A percentile compares a stretch with the other conserved stretches of the same genome.
These are phyloP conservation scores for Hericium erinaceus DNA, from an alignment of 768 basidiomycete genomes.

Conservation along the genomic window DNA sequence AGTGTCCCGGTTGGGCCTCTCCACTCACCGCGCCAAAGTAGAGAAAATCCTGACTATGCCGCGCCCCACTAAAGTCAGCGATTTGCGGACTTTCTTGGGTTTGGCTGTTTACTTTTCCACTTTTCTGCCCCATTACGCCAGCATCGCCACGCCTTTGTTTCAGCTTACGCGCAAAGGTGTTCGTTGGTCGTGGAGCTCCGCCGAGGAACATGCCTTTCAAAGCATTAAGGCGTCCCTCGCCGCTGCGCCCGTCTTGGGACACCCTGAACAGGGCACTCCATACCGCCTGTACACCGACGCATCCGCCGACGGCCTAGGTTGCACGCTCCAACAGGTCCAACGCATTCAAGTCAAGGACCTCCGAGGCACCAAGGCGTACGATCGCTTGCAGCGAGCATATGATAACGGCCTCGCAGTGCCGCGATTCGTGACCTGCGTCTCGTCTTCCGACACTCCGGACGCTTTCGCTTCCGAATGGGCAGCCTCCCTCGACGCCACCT, in stretches of 20 bases:
- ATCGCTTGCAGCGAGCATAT: slow-evolving; percentile 7
- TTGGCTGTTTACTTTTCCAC: slow-evolving; percentile 22
- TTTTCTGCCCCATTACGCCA: slow-evolving; percentile 28
- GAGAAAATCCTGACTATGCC: slow-evolving; percentile 23
- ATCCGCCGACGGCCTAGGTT: no score
- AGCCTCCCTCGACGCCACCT: not conserved
- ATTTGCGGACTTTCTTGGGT: no score
- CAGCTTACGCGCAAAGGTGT: slow-evolving; percentile 7
- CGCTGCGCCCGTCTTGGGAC: slow-evolving; percentile 21
- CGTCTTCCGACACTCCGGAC: no score
- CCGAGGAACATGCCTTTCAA: no score
- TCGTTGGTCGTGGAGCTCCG: no score
- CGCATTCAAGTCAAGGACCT: no score
- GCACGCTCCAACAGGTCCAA: no score
- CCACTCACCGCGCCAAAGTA: slow-evolving; percentile 29
- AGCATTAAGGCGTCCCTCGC: no score
- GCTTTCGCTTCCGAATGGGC: no score
- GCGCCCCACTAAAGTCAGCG: slow-evolving; percentile 7
- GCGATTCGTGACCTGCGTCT: not conserved
- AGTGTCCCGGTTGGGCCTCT: slow-evolving; percentile 10
- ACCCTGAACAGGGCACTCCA: slow-evolving; percentile 20
- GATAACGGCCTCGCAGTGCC: not conserved
- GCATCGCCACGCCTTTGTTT: slow-evolving; percentile 26
- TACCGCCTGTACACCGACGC: no score
- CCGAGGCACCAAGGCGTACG: not conserved